Base-by-base conservation (phyloP, 2,329 filamentous ascomycete genomes). In the Juglanconis sp. region DNA sequence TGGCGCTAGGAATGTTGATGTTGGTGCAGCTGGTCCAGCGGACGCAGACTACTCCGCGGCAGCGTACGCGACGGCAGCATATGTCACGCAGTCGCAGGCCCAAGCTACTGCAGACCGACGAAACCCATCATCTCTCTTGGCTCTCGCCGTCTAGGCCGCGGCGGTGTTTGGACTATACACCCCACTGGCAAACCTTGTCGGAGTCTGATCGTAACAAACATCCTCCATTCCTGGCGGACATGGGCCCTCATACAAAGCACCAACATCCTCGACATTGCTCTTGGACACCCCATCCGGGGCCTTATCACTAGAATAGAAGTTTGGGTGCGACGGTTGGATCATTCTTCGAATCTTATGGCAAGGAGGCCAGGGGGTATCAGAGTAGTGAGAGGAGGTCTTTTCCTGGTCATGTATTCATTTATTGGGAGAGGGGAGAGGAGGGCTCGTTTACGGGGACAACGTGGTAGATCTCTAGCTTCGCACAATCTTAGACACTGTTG, bases 91-190 rank as follows among this genome's bases (percentile, higher is more conserved):
- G 31, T 61, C 61, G 40, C 59, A 47, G 32, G 53, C 42, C n/a
- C 44, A 38, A 38, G 36, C 58, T 44, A 46, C 61, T 58, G 35
- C 52, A 31, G 47, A 53, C 53, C 54, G 61, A 53, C 58, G 17
- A 38, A 57, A 35, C 40, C 42, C 52, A 53, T 58, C 58, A 59
- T 56, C 56, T 59, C 56, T 62, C 49, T 50, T 62, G 55, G 62
- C 59, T 50, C 56, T 63, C 53, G 59, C 56, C 57, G 59, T 59
- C 59, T 63, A 62, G 62, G 55, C 55, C 49, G 56, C 62, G 59
- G 59, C 62, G 46, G 52, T 62, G 59, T 61, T 62, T 46, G 59
- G 59, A 59, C 32, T 59, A 53, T 56, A 59, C 53, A 62, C 44
- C 38, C 51, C 61, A 38, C 54, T 63, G 51, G 48, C 40, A 52